These are phyloP conservation scores for Diplotaxis tenuifolia DNA, from an alignment of 345 rosid species.

Conservation along the genomic window DNA sequence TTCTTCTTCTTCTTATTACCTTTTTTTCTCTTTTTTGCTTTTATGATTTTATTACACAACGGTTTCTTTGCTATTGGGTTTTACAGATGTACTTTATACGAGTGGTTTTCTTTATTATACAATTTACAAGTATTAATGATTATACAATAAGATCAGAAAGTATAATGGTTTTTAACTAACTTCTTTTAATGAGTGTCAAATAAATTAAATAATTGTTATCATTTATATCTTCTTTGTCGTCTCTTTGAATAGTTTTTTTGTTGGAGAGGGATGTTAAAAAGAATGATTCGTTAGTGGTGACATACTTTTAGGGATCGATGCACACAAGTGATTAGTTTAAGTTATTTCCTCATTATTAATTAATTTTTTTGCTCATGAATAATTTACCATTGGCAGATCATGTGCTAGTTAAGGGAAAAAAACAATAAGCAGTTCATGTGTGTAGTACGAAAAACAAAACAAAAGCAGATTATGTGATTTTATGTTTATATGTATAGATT, in stretches of 20 bases:
- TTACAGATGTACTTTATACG: background rate
- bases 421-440: slow-evolving; percentile 10
- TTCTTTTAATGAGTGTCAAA: background rate
- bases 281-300: slow-evolving; percentile 16
- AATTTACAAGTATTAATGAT: slow-evolving; percentile 4
- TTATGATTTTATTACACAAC: slow-evolving; percentile 8
- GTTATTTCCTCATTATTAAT: slow-evolving; percentile 13
- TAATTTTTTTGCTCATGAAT: too few species aligned
- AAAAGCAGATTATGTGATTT: background rate
- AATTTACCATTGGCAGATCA: background rate
- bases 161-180: slow-evolving; percentile 6
- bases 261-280: slow-evolving; percentile 4
- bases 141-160: slow-evolving; percentile 18
- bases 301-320: slow-evolving; percentile 40
- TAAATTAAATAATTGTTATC: background rate
- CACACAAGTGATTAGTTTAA: slow-evolving; percentile 26
- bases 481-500: slow-evolving; percentile 17
- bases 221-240: slow-evolving; percentile 4
- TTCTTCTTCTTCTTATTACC: background rate
- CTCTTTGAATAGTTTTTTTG: background rate
- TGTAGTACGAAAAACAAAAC: background rate
- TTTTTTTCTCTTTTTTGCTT: background rate
- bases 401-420: background rate
- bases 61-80: slow-evolving; percentile 18
- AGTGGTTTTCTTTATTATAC: background rate